Conservation (phyloP, 768 basidiomycete species). For the Mycena kentingensis region DNA sequence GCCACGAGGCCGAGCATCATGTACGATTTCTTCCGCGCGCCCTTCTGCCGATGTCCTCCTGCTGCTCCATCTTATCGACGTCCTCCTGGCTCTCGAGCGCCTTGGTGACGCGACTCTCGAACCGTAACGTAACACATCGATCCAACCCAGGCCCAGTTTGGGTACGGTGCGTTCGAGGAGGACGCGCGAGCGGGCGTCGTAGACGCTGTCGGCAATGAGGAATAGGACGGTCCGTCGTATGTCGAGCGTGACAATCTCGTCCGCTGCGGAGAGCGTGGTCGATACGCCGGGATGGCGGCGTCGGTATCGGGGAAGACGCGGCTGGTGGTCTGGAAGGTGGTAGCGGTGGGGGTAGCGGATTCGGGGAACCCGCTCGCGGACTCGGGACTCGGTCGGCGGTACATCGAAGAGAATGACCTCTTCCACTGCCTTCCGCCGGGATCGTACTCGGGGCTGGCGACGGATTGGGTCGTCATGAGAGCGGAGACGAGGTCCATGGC, state of each 20-base stretch:
- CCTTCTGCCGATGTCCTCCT: slow-evolving; percentile 71
- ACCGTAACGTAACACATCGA: slow-evolving; percentile 92
- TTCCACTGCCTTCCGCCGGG: slow-evolving; percentile 55
- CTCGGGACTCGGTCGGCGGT: slow-evolving; percentile 13
- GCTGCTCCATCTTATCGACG: slow-evolving; percentile 71
- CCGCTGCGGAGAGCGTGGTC: slow-evolving; percentile 77
- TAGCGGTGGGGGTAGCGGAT: too few species aligned
- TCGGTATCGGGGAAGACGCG: slow-evolving; percentile 63
- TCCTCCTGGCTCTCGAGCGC: slow-evolving; percentile 97
- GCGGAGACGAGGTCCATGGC: slow-evolving; percentile 90
- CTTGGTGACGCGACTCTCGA: too few species aligned
- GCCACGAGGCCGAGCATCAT: slow-evolving; percentile 91
- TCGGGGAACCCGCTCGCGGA: slow-evolving; percentile 8
- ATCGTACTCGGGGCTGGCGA: slow-evolving; percentile 98
- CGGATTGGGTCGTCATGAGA: slow-evolving; percentile 96
- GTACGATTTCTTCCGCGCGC: slow-evolving; percentile 72
- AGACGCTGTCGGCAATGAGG: slow-evolving; percentile 95
- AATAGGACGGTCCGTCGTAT: slow-evolving; percentile 99
- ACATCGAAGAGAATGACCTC: slow-evolving; percentile 22
- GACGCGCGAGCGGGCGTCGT: slow-evolving; percentile 94
- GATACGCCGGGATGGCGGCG: slow-evolving; percentile 77
- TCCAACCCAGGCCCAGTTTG: slow-evolving; percentile 88
- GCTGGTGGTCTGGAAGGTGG: slow-evolving; percentile 59
- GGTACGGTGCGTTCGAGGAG: slow-evolving; percentile 83
- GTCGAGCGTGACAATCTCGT: slow-evolving; percentile 92